Conservation (phyloP, 106 monocot species). For the Chionographis japonica region DNA sequence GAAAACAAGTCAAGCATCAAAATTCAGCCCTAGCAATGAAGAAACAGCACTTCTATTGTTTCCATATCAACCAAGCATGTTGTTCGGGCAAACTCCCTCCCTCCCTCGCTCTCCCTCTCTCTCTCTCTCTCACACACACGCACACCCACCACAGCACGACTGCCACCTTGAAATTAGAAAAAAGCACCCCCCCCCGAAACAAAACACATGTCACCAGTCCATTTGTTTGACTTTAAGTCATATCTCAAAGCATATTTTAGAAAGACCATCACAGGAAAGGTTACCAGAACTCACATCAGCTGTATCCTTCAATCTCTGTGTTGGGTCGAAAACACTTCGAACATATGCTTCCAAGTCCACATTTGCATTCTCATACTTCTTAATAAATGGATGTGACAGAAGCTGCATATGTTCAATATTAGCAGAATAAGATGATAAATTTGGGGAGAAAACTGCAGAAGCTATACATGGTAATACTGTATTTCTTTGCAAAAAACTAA, state of each 20-base stretch:
- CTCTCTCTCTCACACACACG: too few species aligned
- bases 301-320: conserved; percentile 71
- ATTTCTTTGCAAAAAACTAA: background rate
- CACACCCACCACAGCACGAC: too few species aligned
- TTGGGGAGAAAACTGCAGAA: background rate
- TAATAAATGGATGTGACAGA: conserved; percentile 85
- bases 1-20: conserved; percentile 5
- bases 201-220: background rate
- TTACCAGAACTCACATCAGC: conserved; percentile 76
- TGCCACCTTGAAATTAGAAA: background rate
- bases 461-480: background rate
- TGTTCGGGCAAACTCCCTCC: too few species aligned
- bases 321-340: conserved; percentile 72
- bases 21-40: background rate
- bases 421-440: conserved; percentile 5
- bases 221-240: background rate
- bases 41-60: background rate
- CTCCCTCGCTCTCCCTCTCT: too few species aligned
- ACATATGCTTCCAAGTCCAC: conserved; percentile 73
- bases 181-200: too few species aligned
- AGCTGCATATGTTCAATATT: conserved; percentile 57
- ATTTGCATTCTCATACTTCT: conserved; percentile 52
- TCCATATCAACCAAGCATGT: too few species aligned
- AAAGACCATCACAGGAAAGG: conserved; percentile 1
- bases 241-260: background rate